Evolutionary conservation across 768 basidiomycete genomes (phyloP), one percentile per base, ranked within the genome.

Genomic region (Hydnomerulius pinastri): DNA sequence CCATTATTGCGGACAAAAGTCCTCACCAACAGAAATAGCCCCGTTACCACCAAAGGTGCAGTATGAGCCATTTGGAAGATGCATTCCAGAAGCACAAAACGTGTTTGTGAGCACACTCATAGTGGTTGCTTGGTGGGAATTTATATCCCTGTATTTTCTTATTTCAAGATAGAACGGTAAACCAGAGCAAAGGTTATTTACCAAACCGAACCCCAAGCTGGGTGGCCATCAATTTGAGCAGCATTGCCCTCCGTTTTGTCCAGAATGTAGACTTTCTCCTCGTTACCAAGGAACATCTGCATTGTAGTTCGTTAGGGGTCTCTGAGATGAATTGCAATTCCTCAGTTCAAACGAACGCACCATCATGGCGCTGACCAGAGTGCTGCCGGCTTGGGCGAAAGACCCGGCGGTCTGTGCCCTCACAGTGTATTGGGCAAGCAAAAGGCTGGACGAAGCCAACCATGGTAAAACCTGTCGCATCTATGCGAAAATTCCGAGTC

Each of bases 211-310:
- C 80, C 89, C 81, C 85, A 87, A 2, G 86, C 86, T 10, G 90
- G 81, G 66, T 90, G 89, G 1, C 82, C 82, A 52, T 78, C 75
- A 48, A 90, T 73, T 55, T 77, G 75, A 4, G 78, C 78, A 2
- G 77, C 74, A 66, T 93, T 92, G 20, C 81, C 82, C 62, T 92
- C 87, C 5, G 85, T 82, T 71, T 96, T 96, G 78, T 96, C 92
- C 32, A 94, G 74, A 15, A 94, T 87, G 71, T 93, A 95, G 27
- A 95, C 87, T 67, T 84, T 88, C 58, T 90, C 75, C 25, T 80
- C 73, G 59, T 85, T 89, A 6, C 88, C 90, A 39, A 92, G 69
- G 65, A 92, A 91, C 80, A 87, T 83, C 88, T 87, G 20, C 4
- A 4, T 54, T 20, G 12, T 20, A 54, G 46, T 37, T 2, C 11